Base-by-base conservation (phyloP, 805 yeast species). In the Candida broadrunensis region DNA sequence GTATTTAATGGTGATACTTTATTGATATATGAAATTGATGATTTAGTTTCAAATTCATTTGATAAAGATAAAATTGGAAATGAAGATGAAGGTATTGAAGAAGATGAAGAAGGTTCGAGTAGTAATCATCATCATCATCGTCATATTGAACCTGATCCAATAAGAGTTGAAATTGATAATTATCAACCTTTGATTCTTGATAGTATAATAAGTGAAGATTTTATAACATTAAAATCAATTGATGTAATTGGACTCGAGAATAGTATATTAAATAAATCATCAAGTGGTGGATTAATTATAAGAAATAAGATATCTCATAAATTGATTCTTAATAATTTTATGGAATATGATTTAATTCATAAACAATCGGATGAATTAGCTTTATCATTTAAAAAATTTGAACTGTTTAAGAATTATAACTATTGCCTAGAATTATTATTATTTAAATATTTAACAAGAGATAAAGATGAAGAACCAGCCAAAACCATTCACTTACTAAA, bases 401-500 rank as follows among this genome's bases (percentile, higher is more conserved):
- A 60, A 23, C 52, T 52, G 12, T 75, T 71, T 48, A 59, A 60
- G 17, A 73, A 70, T 41, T 77, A 71, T 45, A 60, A 64, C 29
- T 77, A 74, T 51, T 75, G 80, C 38, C 52, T 78, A 31, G 83
- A 78, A 48, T 53, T 76, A 23, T 52, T 78, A 15, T 51, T 77
- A 36, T 74, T 75, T 46, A 68, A 68, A 34, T 57, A 60, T 37
- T 66, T 75, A 23, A 60, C 65, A 13, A 50, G 50, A 11, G 43
- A 48, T 3, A 59, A 48, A 31, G 65, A 63, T 26, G 32, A 37
- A 1, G 49, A 42, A 26, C 36, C 42, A n/a, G 24, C 23, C 13
- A 43, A 21, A 7, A 5, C n/a, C 41, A 4, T 35, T 37, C 12
- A 41, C 37, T 3, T 9, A 7, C 37, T 52, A 19, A 41, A 38